A percentile compares a stretch with the other conserved stretches of the same genome.
Conservation (phyloP, 1,284 basidiomycete genomes). For the Apiotrichum brassicae region DNA sequence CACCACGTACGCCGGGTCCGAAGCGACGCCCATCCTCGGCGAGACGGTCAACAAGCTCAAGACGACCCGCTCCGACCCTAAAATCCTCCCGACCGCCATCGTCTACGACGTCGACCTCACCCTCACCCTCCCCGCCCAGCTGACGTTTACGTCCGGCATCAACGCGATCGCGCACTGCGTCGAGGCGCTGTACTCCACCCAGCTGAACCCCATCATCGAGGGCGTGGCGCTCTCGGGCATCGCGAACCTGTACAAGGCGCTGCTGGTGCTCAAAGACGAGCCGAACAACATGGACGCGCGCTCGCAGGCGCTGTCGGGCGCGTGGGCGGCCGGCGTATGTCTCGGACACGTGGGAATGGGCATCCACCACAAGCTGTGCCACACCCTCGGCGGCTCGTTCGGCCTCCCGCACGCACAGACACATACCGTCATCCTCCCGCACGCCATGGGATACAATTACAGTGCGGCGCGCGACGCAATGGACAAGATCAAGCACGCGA, state of each 20-base stretch:
- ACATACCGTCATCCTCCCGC: constrained; percentile 51
- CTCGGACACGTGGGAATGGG: constrained; percentile 49
- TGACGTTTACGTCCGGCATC: constrained; percentile 50
- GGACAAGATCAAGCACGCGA: constrained; percentile 41
- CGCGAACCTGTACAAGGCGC: constrained; percentile 40
- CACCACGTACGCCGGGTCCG: constrained; percentile 51
- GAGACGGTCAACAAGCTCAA: constrained; percentile 50
- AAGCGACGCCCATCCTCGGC: constrained; percentile 50
- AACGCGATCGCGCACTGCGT: constrained; percentile 52
- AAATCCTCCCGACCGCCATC: constrained; percentile 50
- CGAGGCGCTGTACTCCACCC: constrained; percentile 48
- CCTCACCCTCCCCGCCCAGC: constrained; percentile 46
- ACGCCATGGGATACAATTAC: constrained; percentile 50
- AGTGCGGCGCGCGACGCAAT: constrained; percentile 45
- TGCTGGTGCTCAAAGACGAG: constrained; percentile 43
- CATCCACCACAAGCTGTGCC: constrained; percentile 53
- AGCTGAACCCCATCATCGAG: constrained; percentile 49
- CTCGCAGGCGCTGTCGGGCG: constrained; percentile 48
- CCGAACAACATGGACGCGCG: constrained; percentile 45
- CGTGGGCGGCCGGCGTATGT: constrained; percentile 49
- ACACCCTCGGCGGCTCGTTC: constrained; percentile 49
- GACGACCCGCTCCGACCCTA: constrained; percentile 48
- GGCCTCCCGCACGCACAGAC: constrained; percentile 51
- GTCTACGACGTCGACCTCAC: constrained; percentile 52
- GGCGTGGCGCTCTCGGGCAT: constrained; percentile 49